Conservation (phyloP, 257 asterid species). For the Solanum gracilifrons region DNA sequence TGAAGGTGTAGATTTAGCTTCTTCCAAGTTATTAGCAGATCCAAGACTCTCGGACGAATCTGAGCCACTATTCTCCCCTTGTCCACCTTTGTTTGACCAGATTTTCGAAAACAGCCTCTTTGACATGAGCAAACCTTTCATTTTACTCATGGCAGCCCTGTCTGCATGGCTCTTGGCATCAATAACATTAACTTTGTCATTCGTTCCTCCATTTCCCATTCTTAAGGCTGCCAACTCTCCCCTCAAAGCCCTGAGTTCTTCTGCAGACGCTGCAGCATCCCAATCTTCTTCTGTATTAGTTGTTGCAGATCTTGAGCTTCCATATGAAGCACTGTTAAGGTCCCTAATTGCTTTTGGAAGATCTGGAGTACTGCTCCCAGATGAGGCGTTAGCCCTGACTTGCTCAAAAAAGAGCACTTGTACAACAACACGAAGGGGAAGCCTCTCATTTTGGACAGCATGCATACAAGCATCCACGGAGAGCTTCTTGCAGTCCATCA, state of each 20-base stretch:
- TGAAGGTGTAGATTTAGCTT: slow-evolving; percentile 54
- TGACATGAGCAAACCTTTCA: slow-evolving; percentile 61
- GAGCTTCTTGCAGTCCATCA: slow-evolving; percentile 93
- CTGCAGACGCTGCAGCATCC: slow-evolving; percentile 88
- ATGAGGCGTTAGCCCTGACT: slow-evolving; percentile 80
- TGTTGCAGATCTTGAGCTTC: slow-evolving; percentile 70
- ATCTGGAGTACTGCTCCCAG: slow-evolving; percentile 95
- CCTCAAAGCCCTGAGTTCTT: slow-evolving; percentile 74
- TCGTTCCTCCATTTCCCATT: slow-evolving; percentile 41
- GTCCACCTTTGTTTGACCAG: slow-evolving; percentile 65
- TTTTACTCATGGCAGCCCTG: slow-evolving; percentile 45
- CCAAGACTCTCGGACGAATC: slow-evolving; percentile 89
- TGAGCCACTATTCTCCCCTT: slow-evolving; percentile 72
- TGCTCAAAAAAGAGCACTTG: slow-evolving; percentile 96
- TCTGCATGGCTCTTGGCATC: slow-evolving; percentile 33
- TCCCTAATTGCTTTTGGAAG: slow-evolving; percentile 77
- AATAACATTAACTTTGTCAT: slow-evolving; percentile 24
- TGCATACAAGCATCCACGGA: slow-evolving; percentile 90
- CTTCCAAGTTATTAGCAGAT: slow-evolving; percentile 52
- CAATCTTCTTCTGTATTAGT: slow-evolving; percentile 86
- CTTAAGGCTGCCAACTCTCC: slow-evolving; percentile 77
- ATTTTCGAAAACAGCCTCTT: slow-evolving; percentile 70
- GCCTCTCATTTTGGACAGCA: slow-evolving; percentile 87
- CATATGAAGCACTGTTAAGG: slow-evolving; percentile 52
- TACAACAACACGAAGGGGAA: slow-evolving; percentile 78